Percentiles rank a stretch among this genome's conserved stretches.
Evolutionary conservation across 495 filamentous ascomycete species (phyloP).

Genomic region (Letharia lupina): DNA sequence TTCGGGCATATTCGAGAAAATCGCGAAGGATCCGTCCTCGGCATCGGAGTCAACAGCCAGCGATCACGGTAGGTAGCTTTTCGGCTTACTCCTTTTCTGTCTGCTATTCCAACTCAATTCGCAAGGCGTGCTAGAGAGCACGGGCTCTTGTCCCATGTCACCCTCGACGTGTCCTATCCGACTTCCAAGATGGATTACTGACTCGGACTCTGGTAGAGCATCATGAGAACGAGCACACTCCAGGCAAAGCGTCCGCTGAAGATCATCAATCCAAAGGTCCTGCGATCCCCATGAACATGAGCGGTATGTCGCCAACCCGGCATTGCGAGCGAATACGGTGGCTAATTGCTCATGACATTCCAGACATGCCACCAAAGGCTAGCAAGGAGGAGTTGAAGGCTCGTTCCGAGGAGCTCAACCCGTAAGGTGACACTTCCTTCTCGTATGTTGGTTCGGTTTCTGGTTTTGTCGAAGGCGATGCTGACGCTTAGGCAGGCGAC

Average conservation of each 20-base stretch:
- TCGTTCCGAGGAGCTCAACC: slow-evolving; percentile 57
- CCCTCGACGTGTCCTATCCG: background rate
- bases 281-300: slow-evolving; percentile 32
- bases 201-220: background rate
- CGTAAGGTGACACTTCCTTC: slow-evolving; percentile 31
- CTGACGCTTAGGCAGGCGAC: slow-evolving; percentile 8
- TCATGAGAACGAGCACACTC: slow-evolving; percentile 25
- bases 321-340: background rate
- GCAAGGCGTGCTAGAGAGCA: background rate
- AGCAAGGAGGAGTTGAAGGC: slow-evolving; percentile 61
- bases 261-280: slow-evolving; percentile 41
- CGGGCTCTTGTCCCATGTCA: too few relatives aligned
- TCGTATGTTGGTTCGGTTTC: background rate
- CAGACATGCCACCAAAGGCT: slow-evolving; percentile 48
- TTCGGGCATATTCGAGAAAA: slow-evolving; percentile 25
- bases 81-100: background rate
- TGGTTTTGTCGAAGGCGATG: background rate
- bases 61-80: slow-evolving; percentile 16
- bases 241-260: slow-evolving; percentile 31
- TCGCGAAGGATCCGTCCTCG: slow-evolving; percentile 30
- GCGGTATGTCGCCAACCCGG: slow-evolving; percentile 29
- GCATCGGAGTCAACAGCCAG: slow-evolving; percentile 27
- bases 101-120: background rate
- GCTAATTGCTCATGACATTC: background rate
- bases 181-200: background rate